Percentiles rank a stretch among this genome's conserved stretches.
Conservation (phyloP, 1,284 basidiomycete species). For the Peniophora sp. region DNA sequence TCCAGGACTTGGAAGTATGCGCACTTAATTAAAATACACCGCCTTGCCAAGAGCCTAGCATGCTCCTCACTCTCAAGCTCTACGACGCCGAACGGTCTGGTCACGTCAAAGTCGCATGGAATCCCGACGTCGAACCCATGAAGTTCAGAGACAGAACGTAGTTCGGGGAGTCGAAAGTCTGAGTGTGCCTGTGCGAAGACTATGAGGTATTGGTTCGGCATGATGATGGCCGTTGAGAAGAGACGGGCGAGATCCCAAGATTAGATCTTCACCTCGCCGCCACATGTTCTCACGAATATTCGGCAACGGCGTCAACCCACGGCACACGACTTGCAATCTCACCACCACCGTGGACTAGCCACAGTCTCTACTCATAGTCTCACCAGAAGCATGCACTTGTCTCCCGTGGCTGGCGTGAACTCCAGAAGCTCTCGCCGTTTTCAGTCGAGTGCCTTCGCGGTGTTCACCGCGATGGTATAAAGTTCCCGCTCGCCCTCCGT, state of each 20-base stretch:
- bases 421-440: too few species aligned
- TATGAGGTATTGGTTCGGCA: slow-evolving; percentile 51
- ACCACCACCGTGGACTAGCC: too few species aligned
- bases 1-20: slow-evolving; percentile 13
- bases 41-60: slow-evolving; percentile 61
- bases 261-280: background rate
- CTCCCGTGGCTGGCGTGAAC: too few species aligned
- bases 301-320: too few species aligned
- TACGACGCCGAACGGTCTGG: slow-evolving; percentile 71
- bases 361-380: too few species aligned
- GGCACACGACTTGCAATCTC: too few species aligned
- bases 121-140: slow-evolving; percentile 49
- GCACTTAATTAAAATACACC: slow-evolving; percentile 83
- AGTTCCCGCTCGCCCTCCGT: too few species aligned
- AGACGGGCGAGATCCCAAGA: background rate
- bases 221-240: slow-evolving; percentile 10
- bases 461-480: too few species aligned
- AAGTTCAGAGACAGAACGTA: slow-evolving; percentile 64
- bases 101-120: slow-evolving; percentile 40
- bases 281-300: background rate
- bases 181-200: slow-evolving; percentile 75
- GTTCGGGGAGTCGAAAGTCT: slow-evolving; percentile 77
- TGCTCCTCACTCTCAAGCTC: slow-evolving; percentile 67
- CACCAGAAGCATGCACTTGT: too few species aligned
- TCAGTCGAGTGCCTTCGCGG: too few species aligned